Evolutionary conservation across 2,329 filamentous ascomycete genomes (phyloP).

Genomic region (Aurifilum marmelostoma): DNA sequence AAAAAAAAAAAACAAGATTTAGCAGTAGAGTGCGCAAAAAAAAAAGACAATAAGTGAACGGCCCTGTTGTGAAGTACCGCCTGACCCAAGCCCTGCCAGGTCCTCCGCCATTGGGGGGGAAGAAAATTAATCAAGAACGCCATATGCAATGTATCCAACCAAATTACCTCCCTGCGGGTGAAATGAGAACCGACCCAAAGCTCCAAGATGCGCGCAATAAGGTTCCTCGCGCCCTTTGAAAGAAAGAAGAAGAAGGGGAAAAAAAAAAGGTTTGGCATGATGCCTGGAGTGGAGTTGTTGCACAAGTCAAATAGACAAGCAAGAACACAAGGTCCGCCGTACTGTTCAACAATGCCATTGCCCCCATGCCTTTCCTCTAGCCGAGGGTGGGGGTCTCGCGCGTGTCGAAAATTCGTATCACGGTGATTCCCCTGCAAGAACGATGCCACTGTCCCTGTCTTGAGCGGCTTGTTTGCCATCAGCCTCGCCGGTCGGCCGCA

Average conservation of each 20-base stretch:
- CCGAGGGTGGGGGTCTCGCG: not conserved
- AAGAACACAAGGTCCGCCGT: conserved; percentile 1
- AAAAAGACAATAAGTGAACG: not conserved
- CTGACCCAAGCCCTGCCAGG: conserved; percentile 19
- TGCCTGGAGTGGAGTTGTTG: conserved; percentile 12
- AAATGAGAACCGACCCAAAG: conserved; percentile 1
- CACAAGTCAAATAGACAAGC: not conserved
- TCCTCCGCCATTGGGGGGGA: not conserved
- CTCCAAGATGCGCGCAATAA: not conserved
- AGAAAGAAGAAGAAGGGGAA: not conserved
- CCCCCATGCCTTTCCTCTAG: not conserved
- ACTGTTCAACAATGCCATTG: not conserved
- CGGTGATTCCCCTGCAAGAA: conserved; percentile 24
- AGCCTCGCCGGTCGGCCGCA: conserved; percentile 15
- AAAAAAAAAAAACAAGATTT: conserved; percentile 12
- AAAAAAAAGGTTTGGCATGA: conserved; percentile 1
- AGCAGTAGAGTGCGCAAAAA: not conserved
- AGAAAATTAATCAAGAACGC: conserved; percentile 18
- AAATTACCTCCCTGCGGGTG: conserved; percentile 10
- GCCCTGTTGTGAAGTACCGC: conserved; percentile 9
- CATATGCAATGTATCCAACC: conserved; percentile 19
- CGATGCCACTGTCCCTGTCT: conserved; percentile 30
- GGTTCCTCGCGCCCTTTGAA: not conserved
- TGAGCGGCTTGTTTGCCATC: conserved; percentile 23
- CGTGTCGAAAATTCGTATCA: conserved; percentile 5